These are phyloP conservation scores for Apostasia shenzhenica DNA, from an alignment of 106 monocot species.

Conservation along the genomic window DNA sequence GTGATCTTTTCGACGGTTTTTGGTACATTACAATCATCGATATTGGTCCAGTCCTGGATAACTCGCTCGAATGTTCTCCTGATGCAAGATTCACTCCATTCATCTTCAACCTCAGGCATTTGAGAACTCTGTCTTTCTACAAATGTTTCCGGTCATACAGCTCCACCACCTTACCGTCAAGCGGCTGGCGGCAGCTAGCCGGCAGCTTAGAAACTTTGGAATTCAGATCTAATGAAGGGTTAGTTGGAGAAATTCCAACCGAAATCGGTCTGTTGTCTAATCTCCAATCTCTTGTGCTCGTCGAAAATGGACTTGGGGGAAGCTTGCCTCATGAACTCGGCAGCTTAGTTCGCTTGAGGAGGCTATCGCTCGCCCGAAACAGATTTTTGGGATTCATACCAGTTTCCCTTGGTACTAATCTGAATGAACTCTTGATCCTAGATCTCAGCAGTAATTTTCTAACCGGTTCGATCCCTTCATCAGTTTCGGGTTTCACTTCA, in stretches of 20 bases:
- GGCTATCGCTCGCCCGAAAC: conserved; percentile 50
- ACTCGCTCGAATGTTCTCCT: conserved; percentile 56
- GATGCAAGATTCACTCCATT: conserved; percentile 40
- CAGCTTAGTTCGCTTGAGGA: conserved; percentile 23
- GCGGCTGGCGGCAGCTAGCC: conserved; percentile 49
- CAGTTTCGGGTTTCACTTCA: conserved; percentile 36
- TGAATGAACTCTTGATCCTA: conserved; percentile 45
- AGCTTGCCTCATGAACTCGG: conserved; percentile 41
- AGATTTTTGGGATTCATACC: conserved; percentile 53
- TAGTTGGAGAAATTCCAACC: conserved; percentile 44
- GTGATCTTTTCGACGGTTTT: conserved; percentile 54
- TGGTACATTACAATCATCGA: conserved; percentile 63
- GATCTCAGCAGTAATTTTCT: conserved; percentile 54
- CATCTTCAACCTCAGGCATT: conserved; percentile 54
- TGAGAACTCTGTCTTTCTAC: conserved; percentile 59
- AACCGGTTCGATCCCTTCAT: conserved; percentile 33
- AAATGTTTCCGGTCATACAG: conserved; percentile 46
- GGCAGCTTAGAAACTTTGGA: conserved; percentile 59
- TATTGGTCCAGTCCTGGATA: conserved; percentile 73
- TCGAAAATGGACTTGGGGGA: conserved; percentile 49
- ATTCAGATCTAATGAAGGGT: conserved; percentile 61
- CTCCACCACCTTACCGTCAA: conserved; percentile 27
- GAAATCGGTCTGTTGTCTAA: conserved; percentile 28
- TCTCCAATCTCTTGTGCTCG: conserved; percentile 65
- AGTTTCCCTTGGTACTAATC: conserved; percentile 23